A percentile compares a stretch with the other conserved stretches of the same genome.
Conservation (phyloP, 192 early-diverging fungal genomes). For the Borealophlyctis nickersoniae region DNA sequence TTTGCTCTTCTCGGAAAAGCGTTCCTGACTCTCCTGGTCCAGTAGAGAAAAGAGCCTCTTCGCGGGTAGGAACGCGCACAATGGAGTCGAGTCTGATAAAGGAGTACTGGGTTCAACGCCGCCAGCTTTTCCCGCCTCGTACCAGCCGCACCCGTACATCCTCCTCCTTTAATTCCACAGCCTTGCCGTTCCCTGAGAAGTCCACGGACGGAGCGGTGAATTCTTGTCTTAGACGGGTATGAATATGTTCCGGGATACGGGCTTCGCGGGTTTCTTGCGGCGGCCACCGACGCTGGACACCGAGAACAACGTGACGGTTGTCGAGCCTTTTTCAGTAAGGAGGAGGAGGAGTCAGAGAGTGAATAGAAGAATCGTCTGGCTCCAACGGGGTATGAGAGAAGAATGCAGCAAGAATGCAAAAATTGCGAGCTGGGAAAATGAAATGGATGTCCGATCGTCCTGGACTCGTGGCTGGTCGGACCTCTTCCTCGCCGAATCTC, state of each 20-base stretch:
- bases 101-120: slow-evolving; percentile 6
- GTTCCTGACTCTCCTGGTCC: slow-evolving; percentile 20
- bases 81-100: slow-evolving; percentile 7
- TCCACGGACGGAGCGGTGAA: slow-evolving; percentile 9
- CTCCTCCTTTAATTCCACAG: no score
- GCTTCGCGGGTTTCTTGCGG: slow-evolving; percentile 18
- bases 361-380: no score
- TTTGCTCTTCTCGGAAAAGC: slow-evolving; percentile 9
- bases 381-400: no score
- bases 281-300: slow-evolving; percentile 19
- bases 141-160: neutral
- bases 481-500: no score
- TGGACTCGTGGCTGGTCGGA: no score
- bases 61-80: slow-evolving; percentile 13
- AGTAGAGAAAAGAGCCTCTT: slow-evolving; percentile 19
- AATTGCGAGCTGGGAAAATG: no score
- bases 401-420: no score
- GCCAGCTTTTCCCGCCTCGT: slow-evolving; percentile 12
- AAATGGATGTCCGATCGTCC: no score
- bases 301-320: slow-evolving; percentile 15
- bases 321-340: neutral
- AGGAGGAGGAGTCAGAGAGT: no score
- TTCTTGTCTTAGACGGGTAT: slow-evolving; percentile 11
- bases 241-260: slow-evolving; percentile 4
- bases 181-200: no score